A percentile compares a stretch with the other conserved stretches of the same genome.
Conservation (phyloP, 2,329 filamentous ascomycete genomes). For the Alternaria sp. region DNA sequence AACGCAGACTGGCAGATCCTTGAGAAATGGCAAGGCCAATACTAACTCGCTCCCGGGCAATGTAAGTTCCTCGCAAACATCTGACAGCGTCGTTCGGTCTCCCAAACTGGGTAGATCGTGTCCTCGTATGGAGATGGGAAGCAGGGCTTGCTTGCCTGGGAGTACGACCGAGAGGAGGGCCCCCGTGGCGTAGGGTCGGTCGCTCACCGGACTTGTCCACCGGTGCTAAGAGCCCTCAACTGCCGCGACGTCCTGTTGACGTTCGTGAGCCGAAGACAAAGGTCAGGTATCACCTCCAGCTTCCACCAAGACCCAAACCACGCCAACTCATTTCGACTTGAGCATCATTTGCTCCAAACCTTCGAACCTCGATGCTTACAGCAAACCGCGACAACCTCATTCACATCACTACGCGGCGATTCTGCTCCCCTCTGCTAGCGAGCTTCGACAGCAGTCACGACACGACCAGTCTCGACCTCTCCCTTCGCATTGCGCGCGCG, state of each 20-base stretch:
- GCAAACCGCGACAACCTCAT: not conserved
- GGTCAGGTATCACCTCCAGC: not conserved
- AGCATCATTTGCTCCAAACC: not conserved
- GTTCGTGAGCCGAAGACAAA: not conserved
- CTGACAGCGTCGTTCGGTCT: not conserved
- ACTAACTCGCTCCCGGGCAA: not conserved
- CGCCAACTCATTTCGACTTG: not conserved
- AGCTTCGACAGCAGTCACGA: not conserved
- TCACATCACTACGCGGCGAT: not conserved
- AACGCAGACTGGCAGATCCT: not conserved
- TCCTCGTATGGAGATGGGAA: not conserved
- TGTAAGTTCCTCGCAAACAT: not conserved
- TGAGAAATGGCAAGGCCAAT: not conserved
- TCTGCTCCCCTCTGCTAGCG: not conserved
- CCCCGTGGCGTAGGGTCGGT: constrained; percentile 14
- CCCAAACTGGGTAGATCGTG: not conserved
- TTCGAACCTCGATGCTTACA: not conserved
- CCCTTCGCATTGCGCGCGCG: not conserved
- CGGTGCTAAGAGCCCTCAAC: constrained; percentile 16
- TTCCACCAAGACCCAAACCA: not conserved
- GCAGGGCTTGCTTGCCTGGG: not conserved
- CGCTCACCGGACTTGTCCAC: constrained; percentile 2
- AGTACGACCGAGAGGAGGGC: constrained; percentile 11
- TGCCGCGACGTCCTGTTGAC: not conserved
- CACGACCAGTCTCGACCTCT: not conserved